Base-by-base conservation (phyloP, 2,329 filamentous ascomycete genomes). In the Onygenales sp. region DNA sequence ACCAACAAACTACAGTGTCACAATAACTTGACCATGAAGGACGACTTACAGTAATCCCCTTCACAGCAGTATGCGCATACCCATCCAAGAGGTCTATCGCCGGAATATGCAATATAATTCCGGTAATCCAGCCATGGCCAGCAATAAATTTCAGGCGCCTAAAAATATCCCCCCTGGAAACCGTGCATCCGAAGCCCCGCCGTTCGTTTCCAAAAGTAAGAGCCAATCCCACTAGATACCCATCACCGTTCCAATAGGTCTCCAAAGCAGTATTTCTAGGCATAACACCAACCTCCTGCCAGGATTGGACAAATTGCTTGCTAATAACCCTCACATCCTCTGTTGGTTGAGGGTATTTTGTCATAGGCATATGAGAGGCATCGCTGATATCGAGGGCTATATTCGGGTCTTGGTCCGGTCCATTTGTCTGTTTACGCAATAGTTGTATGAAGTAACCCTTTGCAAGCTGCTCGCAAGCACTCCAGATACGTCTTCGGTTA, bases 401-500 rank as follows among this genome's bases (percentile, higher is more conserved):
- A 17, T 32, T 34, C 6, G 27, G 32, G 21, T 50, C 36, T 17
- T 50, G 34, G 4, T 32, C 36, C 3, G 13, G 17, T 14, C 21
- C 8, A 8, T 34, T 11, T 10, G 31, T 9, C 21, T 8, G 17
- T 8, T 40, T 2, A 2, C 31, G 2, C 27, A 31, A 31, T 11
- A 40, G 1, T 3, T 32, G 21, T 33, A 10, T 34, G 45, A 52
- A 46, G 48, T 57, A 57, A 31, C n/a, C 13, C 27, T 50, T 42
- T 27, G 46, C 53, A 14, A 57, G 27, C 33, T 56, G 50, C 6
- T 45, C 5, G 14, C 55, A 55, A 37, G 45, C 37, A 10, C 31
- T 13, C 65, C 65, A 68, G 9, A 69, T 66, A 27, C 65, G 61
- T 11, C 63, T 56, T 7, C 66, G 62, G 52, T 68, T 69, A 21